A percentile compares a stretch with the other conserved stretches of the same genome.
phyloP scores from a whole-genome alignment of 495 filamentous ascomycete genomes.

The Tricharina praecox region DNA sequence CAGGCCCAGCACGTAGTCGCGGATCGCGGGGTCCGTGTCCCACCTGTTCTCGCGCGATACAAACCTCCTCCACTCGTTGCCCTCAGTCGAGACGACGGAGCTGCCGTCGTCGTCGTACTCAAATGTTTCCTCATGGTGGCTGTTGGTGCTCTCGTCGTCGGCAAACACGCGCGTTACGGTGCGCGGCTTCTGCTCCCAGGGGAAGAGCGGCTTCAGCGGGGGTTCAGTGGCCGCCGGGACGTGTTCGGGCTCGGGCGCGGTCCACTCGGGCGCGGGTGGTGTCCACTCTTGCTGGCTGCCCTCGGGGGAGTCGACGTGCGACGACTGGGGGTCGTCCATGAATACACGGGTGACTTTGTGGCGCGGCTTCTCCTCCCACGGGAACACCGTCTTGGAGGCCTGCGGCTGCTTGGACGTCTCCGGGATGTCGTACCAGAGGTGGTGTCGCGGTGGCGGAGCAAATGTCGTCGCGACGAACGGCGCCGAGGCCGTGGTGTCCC shows the following conservation, averaged over 20 bases:
- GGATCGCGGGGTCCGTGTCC: conserved; percentile 24
- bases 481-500: conserved; percentile 13
- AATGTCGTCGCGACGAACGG: background rate
- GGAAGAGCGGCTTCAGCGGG: conserved; percentile 18
- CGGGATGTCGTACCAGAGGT: conserved; percentile 6
- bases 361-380: conserved; percentile 24
- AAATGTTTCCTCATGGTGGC: too few species aligned
- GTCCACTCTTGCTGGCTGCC: background rate
- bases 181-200: conserved; percentile 25
- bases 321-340: background rate
- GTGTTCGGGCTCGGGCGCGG: conserved; percentile 4
- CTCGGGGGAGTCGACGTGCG: background rate
- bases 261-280: background rate
- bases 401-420: background rate
- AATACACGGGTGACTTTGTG: conserved; percentile 23
- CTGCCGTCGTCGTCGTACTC: background rate
- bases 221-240: conserved; percentile 6
- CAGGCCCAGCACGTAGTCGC: conserved; percentile 20
- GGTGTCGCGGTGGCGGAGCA: background rate
- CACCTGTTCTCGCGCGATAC: conserved; percentile 19
- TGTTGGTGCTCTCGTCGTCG: conserved; percentile 11
- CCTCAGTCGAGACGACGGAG: background rate
- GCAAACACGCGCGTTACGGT: conserved; percentile 24
- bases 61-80: conserved; percentile 8
- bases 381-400: conserved; percentile 11